These are phyloP conservation scores for Chlamydomonas sphaeroides DNA, from an alignment of 139 green algal genomes.

Conservation along the genomic window DNA sequence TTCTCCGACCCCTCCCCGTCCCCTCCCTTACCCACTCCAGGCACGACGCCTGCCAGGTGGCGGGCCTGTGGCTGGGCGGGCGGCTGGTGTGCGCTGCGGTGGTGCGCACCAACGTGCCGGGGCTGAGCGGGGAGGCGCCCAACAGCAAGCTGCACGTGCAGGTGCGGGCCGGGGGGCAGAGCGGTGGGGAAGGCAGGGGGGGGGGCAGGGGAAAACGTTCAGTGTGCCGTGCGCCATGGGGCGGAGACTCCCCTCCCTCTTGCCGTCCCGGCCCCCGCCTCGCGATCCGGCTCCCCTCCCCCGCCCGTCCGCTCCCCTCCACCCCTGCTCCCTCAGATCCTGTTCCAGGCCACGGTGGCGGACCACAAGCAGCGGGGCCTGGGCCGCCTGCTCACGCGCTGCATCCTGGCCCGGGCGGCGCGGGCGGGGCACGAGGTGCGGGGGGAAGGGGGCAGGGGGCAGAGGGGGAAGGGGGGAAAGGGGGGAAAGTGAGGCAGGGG, in stretches of 20 bases:
- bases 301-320: too few species aligned
- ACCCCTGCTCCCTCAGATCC: neutral
- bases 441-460: too few species aligned
- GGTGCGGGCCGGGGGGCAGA: neutral
- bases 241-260: neutral
- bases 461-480: too few species aligned
- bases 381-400: constrained; percentile 19
- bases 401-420: constrained; percentile 4
- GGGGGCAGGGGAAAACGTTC: neutral
- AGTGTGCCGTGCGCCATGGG: neutral
- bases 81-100: neutral
- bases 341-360: neutral
- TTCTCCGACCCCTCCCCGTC: neutral
- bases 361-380: neutral
- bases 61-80: constrained; percentile 15
- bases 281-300: neutral
- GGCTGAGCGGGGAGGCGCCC: neutral
- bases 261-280: too few species aligned
- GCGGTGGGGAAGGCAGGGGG: neutral
- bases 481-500: too few species aligned
- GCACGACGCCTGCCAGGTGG: constrained; percentile 12
- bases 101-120: constrained; percentile 9
- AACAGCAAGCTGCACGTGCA: constrained; percentile 9
- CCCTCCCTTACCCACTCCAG: neutral
- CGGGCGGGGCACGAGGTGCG: constrained; percentile 3